Percentiles rank a stretch among this genome's conserved stretches.
phyloP scores from a whole-genome alignment of 257 asterid species.

The Nicotiana otophora region DNA sequence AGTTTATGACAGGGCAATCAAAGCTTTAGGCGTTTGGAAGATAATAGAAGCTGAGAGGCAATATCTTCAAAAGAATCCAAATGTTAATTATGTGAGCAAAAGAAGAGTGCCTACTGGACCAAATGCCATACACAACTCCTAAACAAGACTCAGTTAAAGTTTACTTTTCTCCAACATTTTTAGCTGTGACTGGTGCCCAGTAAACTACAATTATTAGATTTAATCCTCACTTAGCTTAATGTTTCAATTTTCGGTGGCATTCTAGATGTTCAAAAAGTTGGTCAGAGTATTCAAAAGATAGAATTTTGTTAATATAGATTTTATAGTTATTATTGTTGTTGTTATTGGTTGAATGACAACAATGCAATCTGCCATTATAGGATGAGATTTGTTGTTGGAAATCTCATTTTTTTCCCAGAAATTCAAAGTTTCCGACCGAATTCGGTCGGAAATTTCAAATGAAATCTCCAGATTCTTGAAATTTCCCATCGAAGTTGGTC shows the following conservation, averaged over 20 bases:
- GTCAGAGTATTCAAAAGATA: not conserved
- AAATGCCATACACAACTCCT: not conserved
- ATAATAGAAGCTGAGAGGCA: conserved; percentile 19
- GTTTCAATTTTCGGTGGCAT: not conserved
- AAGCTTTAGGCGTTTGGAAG: conserved; percentile 19
- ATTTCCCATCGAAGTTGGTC: too few relatives aligned
- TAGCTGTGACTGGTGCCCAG: not conserved
- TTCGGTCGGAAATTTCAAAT: too few relatives aligned
- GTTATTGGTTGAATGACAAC: too few relatives aligned
- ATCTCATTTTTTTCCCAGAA: too few relatives aligned
- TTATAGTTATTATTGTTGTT: too few relatives aligned
- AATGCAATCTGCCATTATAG: too few relatives aligned
- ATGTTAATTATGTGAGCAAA: too few relatives aligned
- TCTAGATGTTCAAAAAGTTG: not conserved
- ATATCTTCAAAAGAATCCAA: conserved; percentile 11
- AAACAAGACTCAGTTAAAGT: not conserved
- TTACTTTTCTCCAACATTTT: not conserved
- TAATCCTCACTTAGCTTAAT: not conserved
- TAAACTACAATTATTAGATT: not conserved
- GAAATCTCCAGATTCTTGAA: too few relatives aligned
- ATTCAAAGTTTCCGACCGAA: too few relatives aligned
- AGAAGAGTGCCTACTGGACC: too few relatives aligned
- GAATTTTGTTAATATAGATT: not conserved
- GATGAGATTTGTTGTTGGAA: too few relatives aligned
- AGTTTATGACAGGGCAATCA: conserved; percentile 18